A percentile compares a stretch with the other conserved stretches of the same genome.
Evolutionary conservation across 768 basidiomycete genomes (phyloP).

Genomic region (Podaxis pistillaris): DNA sequence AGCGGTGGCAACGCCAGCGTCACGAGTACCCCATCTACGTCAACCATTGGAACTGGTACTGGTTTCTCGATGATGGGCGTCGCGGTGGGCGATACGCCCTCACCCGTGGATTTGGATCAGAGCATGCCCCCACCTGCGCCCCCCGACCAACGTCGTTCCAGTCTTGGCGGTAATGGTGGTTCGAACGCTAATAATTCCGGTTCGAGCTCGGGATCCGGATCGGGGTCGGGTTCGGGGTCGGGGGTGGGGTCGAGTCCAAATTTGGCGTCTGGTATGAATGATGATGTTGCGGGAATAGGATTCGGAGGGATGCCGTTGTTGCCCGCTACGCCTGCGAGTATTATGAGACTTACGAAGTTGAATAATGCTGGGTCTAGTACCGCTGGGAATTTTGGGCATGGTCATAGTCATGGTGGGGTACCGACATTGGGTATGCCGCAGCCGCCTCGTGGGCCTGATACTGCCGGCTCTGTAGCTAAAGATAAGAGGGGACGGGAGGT

Average conservation of each 20-base stretch:
- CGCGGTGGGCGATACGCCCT: conserved; percentile 60
- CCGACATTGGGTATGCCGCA: not conserved
- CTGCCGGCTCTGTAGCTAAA: not conserved
- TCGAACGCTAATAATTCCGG: not conserved
- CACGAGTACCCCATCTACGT: conserved; percentile 1
- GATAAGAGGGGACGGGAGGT: not conserved
- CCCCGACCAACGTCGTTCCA: not conserved
- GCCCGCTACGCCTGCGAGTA: conserved; percentile 88
- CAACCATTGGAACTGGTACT: not conserved
- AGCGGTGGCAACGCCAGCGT: conserved; percentile 3
- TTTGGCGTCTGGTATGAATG: not conserved
- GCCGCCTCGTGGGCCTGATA: not conserved
- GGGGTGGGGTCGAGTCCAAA: conserved; percentile 1
- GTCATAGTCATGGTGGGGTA: not conserved
- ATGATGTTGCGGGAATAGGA: not conserved
- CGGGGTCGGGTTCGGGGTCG: conserved; percentile 1
- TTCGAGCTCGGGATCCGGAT: conserved; percentile 5
- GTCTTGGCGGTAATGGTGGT: not conserved
- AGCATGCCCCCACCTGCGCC: conserved; percentile 80
- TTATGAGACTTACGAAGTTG: conserved; percentile 83
- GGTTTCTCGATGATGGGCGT: not conserved
- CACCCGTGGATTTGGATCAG: conserved; percentile 71
- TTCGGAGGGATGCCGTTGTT: conserved; percentile 28
- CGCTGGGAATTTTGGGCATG: not conserved
- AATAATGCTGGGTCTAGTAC: conserved; percentile 30